Evolutionary conservation across 2,329 filamentous ascomycete species (phyloP).

Genomic region (Lecanosticta acicola): DNA sequence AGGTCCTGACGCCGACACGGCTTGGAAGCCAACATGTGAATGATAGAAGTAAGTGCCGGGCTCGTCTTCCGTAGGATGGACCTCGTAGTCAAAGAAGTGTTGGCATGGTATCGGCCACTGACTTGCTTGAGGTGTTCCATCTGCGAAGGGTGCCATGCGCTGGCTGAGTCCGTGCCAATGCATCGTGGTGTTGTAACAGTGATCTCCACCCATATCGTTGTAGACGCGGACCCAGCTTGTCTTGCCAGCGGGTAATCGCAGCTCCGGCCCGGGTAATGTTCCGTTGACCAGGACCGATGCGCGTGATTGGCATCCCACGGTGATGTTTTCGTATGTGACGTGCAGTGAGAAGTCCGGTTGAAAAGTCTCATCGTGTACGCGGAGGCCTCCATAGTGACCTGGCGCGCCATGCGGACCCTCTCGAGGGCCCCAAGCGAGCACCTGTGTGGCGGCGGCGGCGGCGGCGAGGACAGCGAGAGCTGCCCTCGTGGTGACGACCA

Average conservation of each 20-base stretch:
- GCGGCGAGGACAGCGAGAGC: background rate
- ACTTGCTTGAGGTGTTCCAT: slow-evolving; percentile 54
- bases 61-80: slow-evolving; percentile 48
- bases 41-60: slow-evolving; percentile 65
- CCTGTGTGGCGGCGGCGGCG: background rate
- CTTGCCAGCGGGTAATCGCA: slow-evolving; percentile 44
- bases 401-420: slow-evolving; percentile 9
- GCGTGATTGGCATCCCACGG: slow-evolving; percentile 43
- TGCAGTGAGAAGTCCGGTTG: slow-evolving; percentile 45
- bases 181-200: slow-evolving; percentile 53
- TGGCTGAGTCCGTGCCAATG: slow-evolving; percentile 64
- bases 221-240: slow-evolving; percentile 55
- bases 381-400: slow-evolving; percentile 17
- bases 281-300: slow-evolving; percentile 50
- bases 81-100: slow-evolving; percentile 63
- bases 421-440: slow-evolving; percentile 14
- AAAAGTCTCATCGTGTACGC: slow-evolving; percentile 27
- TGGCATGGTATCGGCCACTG: slow-evolving; percentile 61
- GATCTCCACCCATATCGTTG: slow-evolving; percentile 48
- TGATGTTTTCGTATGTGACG: slow-evolving; percentile 40
- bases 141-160: slow-evolving; percentile 56
- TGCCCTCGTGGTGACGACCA: background rate
- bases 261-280: slow-evolving; percentile 47
- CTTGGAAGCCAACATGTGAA: slow-evolving; percentile 60
- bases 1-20: slow-evolving; percentile 52